Percentiles rank a stretch among this genome's conserved stretches.
Conservation (phyloP, 352 stramenopile species). For the Phytophthora idaei region DNA sequence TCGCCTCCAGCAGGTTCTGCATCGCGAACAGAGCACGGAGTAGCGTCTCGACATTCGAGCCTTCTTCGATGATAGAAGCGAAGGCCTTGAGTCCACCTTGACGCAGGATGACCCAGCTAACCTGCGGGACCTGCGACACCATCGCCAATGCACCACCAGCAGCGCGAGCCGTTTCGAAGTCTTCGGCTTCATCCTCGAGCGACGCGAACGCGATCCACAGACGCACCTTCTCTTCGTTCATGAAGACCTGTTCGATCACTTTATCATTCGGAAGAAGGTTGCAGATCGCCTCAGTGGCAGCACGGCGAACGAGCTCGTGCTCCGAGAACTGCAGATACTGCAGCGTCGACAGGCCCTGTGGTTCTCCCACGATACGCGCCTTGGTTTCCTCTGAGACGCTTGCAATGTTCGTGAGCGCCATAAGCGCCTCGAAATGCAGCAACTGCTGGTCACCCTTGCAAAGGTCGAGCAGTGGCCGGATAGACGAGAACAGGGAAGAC, state of each 20-base stretch:
- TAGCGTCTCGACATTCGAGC: constrained; percentile 67
- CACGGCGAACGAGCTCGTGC: constrained; percentile 96
- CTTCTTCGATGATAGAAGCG: constrained; percentile 50
- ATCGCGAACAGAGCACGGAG: constrained; percentile 78
- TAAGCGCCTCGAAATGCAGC: constrained; percentile 93
- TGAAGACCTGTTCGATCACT: constrained; percentile 94
- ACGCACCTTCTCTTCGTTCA: constrained; percentile 92
- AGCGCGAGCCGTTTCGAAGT: constrained; percentile 92
- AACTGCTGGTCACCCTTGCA: constrained; percentile 94
- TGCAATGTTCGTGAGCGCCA: constrained; percentile 98
- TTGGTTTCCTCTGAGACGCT: constrained; percentile 95
- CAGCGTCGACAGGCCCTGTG: constrained; percentile 74
- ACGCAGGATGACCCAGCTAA: constrained; percentile 76
- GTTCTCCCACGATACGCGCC: constrained; percentile 77
- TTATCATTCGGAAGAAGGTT: constrained; percentile 95
- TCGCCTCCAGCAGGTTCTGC: constrained; percentile 74
- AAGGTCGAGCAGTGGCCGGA: constrained; percentile 91
- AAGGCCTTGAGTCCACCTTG: constrained; percentile 71
- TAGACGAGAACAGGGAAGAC: constrained; percentile 78
- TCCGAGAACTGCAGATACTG: constrained; percentile 97
- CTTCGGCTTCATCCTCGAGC: constrained; percentile 90
- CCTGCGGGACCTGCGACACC: constrained; percentile 82
- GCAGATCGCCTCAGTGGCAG: constrained; percentile 95
- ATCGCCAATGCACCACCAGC: constrained; percentile 94
- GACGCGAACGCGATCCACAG: constrained; percentile 95